These are phyloP conservation scores for Aegilops tauschii DNA, from an alignment of 176 grass and related monocot species.

Conservation along the genomic window DNA sequence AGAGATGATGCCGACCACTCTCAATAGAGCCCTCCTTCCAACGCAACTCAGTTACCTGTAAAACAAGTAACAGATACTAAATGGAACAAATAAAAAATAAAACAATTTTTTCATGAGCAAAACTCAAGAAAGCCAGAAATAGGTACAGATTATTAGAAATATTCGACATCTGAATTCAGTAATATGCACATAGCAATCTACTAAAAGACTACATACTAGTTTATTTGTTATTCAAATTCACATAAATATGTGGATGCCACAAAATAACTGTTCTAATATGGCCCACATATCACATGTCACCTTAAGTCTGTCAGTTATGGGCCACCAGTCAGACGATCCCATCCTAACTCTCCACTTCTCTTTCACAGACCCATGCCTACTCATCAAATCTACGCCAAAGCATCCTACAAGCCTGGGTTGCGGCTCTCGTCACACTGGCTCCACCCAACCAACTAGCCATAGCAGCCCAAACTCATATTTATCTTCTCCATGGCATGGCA, in stretches of 20 bases:
- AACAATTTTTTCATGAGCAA: neutral
- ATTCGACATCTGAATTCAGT: neutral
- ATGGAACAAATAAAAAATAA: neutral
- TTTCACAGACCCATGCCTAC: neutral
- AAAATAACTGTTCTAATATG: neutral
- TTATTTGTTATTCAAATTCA: neutral
- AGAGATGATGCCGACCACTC: constrained; percentile 39
- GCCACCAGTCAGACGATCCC: neutral
- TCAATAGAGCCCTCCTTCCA: constrained; percentile 58
- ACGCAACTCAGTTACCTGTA: constrained; percentile 55
- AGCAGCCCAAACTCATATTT: neutral
- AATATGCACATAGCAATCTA: neutral
- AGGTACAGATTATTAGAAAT: neutral
- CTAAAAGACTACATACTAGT: neutral
- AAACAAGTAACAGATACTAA: neutral
- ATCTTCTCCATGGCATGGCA: neutral
- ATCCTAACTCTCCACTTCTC: neutral
- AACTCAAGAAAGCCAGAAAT: neutral
- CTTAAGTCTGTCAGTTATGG: neutral
- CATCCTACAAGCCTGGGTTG: neutral
- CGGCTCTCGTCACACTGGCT: neutral
- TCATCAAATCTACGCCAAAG: neutral
- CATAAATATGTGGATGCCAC: neutral
- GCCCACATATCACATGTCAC: neutral
- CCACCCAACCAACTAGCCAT: neutral